Conservation (phyloP, 768 basidiomycete species). For the Pulveroboletus frians region DNA sequence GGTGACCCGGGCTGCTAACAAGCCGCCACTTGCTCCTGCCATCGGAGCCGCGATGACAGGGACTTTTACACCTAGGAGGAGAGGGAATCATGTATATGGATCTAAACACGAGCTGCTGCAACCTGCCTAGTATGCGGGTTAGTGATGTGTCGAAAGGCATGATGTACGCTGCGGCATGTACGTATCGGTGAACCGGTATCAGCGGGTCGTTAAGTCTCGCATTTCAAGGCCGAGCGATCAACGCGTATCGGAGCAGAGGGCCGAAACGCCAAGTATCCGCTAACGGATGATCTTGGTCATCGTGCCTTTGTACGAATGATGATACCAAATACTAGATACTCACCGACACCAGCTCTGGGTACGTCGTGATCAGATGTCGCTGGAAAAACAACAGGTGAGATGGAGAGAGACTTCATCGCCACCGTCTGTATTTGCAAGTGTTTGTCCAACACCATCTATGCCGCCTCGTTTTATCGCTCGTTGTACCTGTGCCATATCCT, state of each 20-base stretch:
- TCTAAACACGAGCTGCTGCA: neutral
- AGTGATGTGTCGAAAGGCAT: conserved; percentile 35
- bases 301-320: neutral
- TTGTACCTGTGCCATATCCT: conserved; percentile 17
- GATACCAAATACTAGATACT: neutral
- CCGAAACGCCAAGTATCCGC: neutral
- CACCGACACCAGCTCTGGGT: no score
- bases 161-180: neutral
- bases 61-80: conserved; percentile 41
- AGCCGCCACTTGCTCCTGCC: conserved; percentile 64
- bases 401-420: neutral
- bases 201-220: no score
- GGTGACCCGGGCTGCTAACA: conserved; percentile 55
- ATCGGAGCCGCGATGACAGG: conserved; percentile 67
- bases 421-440: conserved; percentile 28
- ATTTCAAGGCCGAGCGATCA: no score
- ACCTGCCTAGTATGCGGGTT: conserved; percentile 49
- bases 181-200: no score
- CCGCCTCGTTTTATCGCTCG: conserved; percentile 24
- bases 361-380: no score
- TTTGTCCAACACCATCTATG: conserved; percentile 25
- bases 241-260: neutral
- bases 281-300: neutral
- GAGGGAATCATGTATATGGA: neutral
- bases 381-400: no score